phyloP scores from a whole-genome alignment of 2,329 filamentous ascomycete genomes.

The Ilyonectria destructans region DNA sequence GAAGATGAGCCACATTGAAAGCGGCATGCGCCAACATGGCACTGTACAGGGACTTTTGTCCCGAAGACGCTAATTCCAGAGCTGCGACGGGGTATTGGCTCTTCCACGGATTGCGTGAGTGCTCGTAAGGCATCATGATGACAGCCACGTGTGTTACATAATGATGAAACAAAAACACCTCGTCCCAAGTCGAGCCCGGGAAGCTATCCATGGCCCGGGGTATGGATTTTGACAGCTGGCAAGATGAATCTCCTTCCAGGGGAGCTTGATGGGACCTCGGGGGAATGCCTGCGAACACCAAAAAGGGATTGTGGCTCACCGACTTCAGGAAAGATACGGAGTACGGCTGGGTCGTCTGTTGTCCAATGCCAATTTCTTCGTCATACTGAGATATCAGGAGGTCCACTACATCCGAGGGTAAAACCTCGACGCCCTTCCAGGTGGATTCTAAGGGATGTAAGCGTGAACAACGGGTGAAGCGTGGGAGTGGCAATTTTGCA shows the following conservation, averaged over 20 bases:
- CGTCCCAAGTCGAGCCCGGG: neutral
- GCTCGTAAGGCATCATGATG: constrained; percentile 24
- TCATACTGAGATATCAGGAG: constrained; percentile 16
- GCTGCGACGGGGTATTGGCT: constrained; percentile 13
- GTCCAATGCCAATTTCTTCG: neutral
- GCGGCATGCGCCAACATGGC: constrained; percentile 15
- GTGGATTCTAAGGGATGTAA: constrained; percentile 7
- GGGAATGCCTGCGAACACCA: neutral
- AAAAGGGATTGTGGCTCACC: neutral
- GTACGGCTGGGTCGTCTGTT: neutral
- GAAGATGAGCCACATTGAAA: constrained; percentile 20
- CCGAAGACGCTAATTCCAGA: neutral
- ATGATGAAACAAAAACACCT: constrained; percentile 17
- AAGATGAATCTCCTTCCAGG: neutral
- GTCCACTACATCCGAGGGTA: constrained; percentile 18
- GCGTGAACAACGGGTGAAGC: neutral
- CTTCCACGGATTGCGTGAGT: constrained; percentile 21
- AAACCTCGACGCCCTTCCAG: constrained; percentile 11
- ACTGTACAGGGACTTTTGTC: constrained; percentile 8
- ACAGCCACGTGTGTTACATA: constrained; percentile 17
- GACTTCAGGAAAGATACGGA: neutral
- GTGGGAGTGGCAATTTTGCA: neutral
- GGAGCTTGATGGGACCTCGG: neutral
- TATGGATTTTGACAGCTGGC: neutral
- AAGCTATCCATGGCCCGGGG: constrained; percentile 2